Evolutionary conservation across 192 early-diverging fungal genomes (phyloP).

Genomic region (Globomyces pollinis-pini): DNA sequence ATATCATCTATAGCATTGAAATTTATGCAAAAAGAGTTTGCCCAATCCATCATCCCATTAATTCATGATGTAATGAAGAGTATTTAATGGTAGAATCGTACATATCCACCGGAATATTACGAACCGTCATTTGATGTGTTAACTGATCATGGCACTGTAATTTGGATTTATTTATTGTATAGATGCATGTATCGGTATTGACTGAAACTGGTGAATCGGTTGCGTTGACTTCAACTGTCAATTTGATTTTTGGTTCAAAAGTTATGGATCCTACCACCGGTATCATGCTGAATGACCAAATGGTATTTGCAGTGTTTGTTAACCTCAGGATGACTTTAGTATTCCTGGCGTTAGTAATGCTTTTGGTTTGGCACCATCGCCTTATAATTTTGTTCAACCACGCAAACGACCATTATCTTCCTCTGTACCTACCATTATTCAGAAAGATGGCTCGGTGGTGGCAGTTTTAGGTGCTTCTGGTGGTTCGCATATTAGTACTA

Average conservation of each 20-base stretch:
- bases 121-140: conserved; percentile 66
- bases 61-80: conserved; percentile 69
- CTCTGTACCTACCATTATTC: conserved; percentile 55
- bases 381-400: conserved; percentile 76
- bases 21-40: conserved; percentile 65
- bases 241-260: conserved; percentile 81
- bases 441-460: conserved; percentile 58
- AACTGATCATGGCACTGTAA: conserved; percentile 73
- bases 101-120: conserved; percentile 55
- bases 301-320: conserved; percentile 42
- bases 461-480: conserved; percentile 71
- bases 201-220: conserved; percentile 68
- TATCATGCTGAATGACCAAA: conserved; percentile 89
- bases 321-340: conserved; percentile 71
- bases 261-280: conserved; percentile 81
- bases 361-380: conserved; percentile 72
- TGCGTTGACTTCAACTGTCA: conserved; percentile 79
- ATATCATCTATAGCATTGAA: conserved; percentile 47
- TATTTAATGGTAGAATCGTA: conserved; percentile 22
- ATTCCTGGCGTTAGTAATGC: conserved; percentile 42
- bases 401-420: conserved; percentile 77
- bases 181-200: conserved; percentile 79
- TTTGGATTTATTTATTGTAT: background rate
- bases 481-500: conserved; percentile 74
- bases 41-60: conserved; percentile 53